Conservation (phyloP, 495 filamentous ascomycete genomes). For the Neurospora tetrasperma region DNA sequence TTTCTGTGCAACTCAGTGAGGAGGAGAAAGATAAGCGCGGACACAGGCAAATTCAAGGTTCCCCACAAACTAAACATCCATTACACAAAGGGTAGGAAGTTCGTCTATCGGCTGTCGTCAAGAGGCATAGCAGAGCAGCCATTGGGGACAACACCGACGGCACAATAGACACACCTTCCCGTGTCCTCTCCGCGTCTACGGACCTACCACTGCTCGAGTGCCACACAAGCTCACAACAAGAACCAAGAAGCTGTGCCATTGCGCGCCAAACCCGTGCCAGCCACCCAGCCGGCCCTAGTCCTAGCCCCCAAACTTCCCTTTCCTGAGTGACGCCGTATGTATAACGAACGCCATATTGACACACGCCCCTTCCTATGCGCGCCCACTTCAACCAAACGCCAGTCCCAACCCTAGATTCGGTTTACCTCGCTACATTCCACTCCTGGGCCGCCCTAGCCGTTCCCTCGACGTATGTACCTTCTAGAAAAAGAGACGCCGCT, state of each 20-base stretch:
- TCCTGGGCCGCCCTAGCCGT: neutral
- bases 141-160: neutral
- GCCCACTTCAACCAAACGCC: neutral
- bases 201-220: neutral
- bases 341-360: too few species aligned
- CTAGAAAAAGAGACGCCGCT: neutral
- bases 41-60: neutral
- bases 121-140: neutral
- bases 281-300: neutral
- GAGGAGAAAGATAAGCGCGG: neutral
- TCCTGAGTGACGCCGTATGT: neutral
- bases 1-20: neutral
- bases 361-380: neutral
- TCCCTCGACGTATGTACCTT: neutral
- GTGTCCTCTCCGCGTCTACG: neutral
- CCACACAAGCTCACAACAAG: neutral
- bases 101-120: neutral
- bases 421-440: neutral
- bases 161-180: neutral
- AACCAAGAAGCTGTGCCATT: neutral
- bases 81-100: neutral
- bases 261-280: neutral
- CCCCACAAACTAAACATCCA: neutral
- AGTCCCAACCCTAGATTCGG: neutral
- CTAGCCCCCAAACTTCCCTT: neutral